These are phyloP conservation scores for Eucalyptus cloeziana DNA, from an alignment of 345 rosid species.

Conservation along the genomic window DNA sequence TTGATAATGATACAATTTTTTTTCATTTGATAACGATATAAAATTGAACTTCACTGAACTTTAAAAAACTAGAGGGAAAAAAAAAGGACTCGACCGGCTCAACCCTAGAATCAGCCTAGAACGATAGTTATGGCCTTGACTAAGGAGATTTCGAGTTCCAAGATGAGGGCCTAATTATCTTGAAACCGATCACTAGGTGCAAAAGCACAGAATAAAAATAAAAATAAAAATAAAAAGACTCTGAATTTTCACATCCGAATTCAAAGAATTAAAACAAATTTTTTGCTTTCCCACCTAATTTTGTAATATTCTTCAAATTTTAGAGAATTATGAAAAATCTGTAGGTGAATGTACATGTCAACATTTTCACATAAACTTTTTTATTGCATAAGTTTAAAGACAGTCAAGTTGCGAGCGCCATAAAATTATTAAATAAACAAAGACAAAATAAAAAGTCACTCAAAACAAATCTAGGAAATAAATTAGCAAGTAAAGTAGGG, in stretches of 20 bases:
- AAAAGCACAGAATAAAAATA: not conserved
- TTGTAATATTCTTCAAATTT: not conserved
- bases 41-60: too few species aligned
- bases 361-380: too few species aligned
- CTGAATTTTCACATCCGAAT: not conserved
- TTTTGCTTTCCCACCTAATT: not conserved
- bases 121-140: too few species aligned
- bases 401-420: fast-evolving
- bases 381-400: not conserved
- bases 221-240: not conserved
- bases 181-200: not conserved
- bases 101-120: too few species aligned
- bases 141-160: not conserved
- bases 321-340: not conserved
- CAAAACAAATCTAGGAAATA: not conserved
- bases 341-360: not conserved
- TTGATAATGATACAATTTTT: too few species aligned
- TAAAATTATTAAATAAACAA: not conserved
- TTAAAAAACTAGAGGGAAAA: fast-evolving
- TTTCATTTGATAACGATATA: too few species aligned
- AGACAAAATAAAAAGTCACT: not conserved
- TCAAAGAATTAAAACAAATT: not conserved
- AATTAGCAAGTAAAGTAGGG: not conserved
- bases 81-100: not conserved
- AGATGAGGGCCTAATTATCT: not conserved